A percentile compares a stretch with the other conserved stretches of the same genome.
phyloP scores from a whole-genome alignment of 495 filamentous ascomycete genomes.

The Neurospora sp. region DNA sequence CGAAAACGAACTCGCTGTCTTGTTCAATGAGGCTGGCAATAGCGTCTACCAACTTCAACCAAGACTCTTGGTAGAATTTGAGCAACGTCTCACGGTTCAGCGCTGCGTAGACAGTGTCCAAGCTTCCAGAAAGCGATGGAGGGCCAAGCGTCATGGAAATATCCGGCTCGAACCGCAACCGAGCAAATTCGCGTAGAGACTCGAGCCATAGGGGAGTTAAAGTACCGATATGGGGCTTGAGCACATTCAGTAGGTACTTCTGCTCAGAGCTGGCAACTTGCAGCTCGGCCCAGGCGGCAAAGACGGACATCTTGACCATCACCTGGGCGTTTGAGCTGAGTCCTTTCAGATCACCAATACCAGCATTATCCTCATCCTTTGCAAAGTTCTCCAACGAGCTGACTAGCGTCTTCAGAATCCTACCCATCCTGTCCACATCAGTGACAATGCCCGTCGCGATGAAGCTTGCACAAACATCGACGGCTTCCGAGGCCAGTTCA shows the following conservation, averaged over 20 bases:
- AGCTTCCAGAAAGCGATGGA: constrained; percentile 59
- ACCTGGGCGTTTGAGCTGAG: constrained; percentile 94
- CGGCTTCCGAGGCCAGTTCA: constrained; percentile 85
- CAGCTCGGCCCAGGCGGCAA: constrained; percentile 97
- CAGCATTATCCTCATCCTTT: constrained; percentile 67
- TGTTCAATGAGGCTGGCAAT: constrained; percentile 96
- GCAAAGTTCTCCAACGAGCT: constrained; percentile 89
- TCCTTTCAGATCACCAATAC: constrained; percentile 87
- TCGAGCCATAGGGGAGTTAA: constrained; percentile 90
- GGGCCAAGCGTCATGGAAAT: constrained; percentile 81
- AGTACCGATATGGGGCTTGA: constrained; percentile 81
- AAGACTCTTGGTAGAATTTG: constrained; percentile 95
- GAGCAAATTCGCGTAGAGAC: constrained; percentile 86
- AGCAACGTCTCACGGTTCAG: constrained; percentile 89
- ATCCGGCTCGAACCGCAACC: constrained; percentile 89
- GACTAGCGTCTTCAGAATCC: constrained; percentile 87
- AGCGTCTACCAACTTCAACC: constrained; percentile 92
- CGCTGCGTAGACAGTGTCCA: constrained; percentile 87
- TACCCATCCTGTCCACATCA: constrained; percentile 94
- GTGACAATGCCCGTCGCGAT: constrained; percentile 96
- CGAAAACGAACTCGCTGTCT: constrained; percentile 94
- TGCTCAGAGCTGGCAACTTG: constrained; percentile 95
- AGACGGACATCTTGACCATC: constrained; percentile 95
- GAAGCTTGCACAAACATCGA: constrained; percentile 96
- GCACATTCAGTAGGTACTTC: constrained; percentile 74